phyloP scores from a whole-genome alignment of 768 basidiomycete species.

The Psilocybe cyanescens region DNA sequence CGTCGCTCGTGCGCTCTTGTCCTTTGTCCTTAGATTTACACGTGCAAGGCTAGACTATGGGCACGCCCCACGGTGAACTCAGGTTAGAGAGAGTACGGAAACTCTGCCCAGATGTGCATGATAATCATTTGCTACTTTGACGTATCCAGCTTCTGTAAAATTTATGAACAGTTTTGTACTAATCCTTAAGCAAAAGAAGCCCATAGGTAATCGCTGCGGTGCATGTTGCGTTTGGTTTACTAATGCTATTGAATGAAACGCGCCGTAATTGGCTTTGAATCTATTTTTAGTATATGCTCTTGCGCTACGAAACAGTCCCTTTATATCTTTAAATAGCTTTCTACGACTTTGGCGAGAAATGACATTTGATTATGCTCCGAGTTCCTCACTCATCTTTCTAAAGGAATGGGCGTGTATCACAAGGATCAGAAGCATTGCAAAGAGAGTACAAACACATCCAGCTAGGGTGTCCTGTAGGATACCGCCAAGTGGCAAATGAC shows the following conservation, averaged over 20 bases:
- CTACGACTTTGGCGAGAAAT: not conserved
- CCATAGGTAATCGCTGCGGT: not conserved
- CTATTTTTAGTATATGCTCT: not conserved
- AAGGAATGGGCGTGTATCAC: not conserved
- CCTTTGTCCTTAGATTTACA: not conserved
- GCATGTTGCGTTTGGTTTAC: not conserved
- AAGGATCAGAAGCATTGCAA: not conserved
- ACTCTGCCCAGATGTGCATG: not conserved
- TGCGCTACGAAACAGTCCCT: not conserved
- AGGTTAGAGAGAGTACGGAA: not conserved
- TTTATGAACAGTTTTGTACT: not conserved
- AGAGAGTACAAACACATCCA: not conserved
- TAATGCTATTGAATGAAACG: not conserved
- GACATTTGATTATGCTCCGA: conserved; percentile 1
- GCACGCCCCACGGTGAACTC: not conserved
- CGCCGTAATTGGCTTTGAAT: not conserved
- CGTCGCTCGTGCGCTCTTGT: not conserved
- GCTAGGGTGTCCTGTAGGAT: not conserved
- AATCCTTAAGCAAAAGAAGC: not conserved
- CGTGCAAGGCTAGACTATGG: not conserved
- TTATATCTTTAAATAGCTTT: not conserved
- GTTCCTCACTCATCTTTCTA: not conserved
- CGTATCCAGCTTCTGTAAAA: not conserved
- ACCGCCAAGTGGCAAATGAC: conserved; percentile 4
- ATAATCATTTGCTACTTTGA: not conserved